Conservation (phyloP, 805 yeast genomes). For the Clavispora asparagi region DNA sequence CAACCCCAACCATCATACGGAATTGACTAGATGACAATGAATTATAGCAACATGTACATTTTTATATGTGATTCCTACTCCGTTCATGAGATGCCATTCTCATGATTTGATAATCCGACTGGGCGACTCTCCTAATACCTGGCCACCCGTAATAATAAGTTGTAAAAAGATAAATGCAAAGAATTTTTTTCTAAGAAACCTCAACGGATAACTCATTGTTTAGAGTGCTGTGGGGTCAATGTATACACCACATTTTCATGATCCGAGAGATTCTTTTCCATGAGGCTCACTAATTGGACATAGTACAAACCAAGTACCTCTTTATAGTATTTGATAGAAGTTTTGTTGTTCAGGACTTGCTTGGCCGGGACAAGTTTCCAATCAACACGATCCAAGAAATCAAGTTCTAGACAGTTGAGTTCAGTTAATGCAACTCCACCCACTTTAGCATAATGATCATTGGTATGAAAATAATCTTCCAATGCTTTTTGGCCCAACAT, state of each 20-base stretch:
- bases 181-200: neutral
- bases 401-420: slow-evolving; percentile 81
- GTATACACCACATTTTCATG: slow-evolving; percentile 10
- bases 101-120: neutral
- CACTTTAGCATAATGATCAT: slow-evolving; percentile 89
- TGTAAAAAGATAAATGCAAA: neutral
- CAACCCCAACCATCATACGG: too few species aligned
- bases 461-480: slow-evolving; percentile 92
- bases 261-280: slow-evolving; percentile 29
- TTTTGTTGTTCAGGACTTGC: slow-evolving; percentile 17
- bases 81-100: neutral
- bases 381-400: slow-evolving; percentile 73
- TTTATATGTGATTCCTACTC: neutral
- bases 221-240: neutral
- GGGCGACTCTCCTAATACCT: neutral
- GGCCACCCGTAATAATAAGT: neutral
- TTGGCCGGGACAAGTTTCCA: slow-evolving; percentile 51
- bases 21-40: neutral
- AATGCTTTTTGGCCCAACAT: slow-evolving; percentile 86
- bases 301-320: slow-evolving; percentile 38
- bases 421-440: slow-evolving; percentile 88
- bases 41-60: neutral
- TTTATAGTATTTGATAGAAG: slow-evolving; percentile 27
- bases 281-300: slow-evolving; percentile 33
- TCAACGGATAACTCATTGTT: neutral